phyloP scores from a whole-genome alignment of 1,139 yeast genomes.

The Candida buenavistaensis region DNA sequence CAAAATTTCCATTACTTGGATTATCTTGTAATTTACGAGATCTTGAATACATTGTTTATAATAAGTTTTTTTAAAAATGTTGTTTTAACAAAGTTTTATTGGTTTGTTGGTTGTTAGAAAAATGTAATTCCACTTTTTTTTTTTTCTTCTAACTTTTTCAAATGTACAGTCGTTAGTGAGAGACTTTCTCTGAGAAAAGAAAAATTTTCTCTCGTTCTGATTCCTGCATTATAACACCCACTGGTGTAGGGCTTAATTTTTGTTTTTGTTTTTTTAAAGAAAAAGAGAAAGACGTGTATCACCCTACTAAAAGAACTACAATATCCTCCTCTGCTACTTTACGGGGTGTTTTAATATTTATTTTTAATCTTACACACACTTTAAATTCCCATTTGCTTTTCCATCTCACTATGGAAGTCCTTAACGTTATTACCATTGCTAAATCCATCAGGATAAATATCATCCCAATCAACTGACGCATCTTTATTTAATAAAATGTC shows the following conservation, averaged over 20 bases:
- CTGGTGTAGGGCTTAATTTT: too few species aligned
- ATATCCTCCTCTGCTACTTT: too few species aligned
- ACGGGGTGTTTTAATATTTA: too few species aligned
- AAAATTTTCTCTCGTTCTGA: too few species aligned
- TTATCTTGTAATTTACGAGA: conserved; percentile 15
- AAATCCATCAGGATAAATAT: conserved; percentile 65
- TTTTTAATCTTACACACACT: too few species aligned
- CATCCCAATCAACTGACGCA: conserved; percentile 86
- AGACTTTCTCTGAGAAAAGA: too few species aligned
- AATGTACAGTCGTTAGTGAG: too few species aligned
- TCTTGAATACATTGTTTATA: conserved; percentile 15
- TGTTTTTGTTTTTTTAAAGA: too few species aligned
- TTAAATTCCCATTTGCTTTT: conserved; percentile 60
- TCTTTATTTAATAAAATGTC: conserved; percentile 83
- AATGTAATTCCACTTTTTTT: not conserved
- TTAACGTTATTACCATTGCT: conserved; percentile 37
- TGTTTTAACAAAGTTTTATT: not conserved
- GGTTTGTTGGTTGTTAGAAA: conserved; percentile 4
- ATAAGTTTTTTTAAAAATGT: not conserved
- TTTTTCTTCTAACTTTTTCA: too few species aligned
- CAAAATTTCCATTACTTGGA: conserved; percentile 12
- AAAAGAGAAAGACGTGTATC: too few species aligned
- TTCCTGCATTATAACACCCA: too few species aligned
- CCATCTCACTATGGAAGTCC: conserved; percentile 74
- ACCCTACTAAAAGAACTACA: too few species aligned